Evolutionary conservation across 768 basidiomycete species (phyloP).

Genomic region (Auriscalpium microsporum): DNA sequence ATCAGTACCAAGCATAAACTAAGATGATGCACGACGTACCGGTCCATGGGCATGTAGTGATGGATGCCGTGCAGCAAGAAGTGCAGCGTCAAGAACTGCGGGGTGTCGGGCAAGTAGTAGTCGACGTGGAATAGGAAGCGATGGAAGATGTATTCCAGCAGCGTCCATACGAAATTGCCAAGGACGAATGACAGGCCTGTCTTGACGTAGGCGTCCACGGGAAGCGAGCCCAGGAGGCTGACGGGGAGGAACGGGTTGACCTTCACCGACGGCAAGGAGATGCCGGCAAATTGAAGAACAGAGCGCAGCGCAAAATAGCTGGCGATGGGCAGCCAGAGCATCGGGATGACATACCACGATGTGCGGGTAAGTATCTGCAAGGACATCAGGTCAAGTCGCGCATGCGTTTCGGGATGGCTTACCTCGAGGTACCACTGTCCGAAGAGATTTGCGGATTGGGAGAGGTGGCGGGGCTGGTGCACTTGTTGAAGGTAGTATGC

Average conservation of each 20-base stretch:
- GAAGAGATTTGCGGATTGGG: constrained; percentile 81
- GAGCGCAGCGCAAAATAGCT: constrained; percentile 74
- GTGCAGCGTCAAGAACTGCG: constrained; percentile 73
- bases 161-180: constrained; percentile 89
- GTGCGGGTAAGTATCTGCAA: constrained; percentile 71
- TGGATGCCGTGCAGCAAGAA: constrained; percentile 94
- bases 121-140: constrained; percentile 98
- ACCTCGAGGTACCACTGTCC: constrained; percentile 78
- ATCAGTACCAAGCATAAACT: no score
- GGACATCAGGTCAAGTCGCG: no score
- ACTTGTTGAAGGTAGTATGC: constrained; percentile 94
- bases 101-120: constrained; percentile 73
- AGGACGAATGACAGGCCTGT: constrained; percentile 62
- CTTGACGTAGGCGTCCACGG: constrained; percentile 43
- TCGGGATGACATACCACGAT: constrained; percentile 88
- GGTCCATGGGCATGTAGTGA: constrained; percentile 96
- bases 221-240: constrained; percentile 36
- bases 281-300: constrained; percentile 61
- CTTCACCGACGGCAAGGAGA: constrained; percentile 57
- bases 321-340: constrained; percentile 86
- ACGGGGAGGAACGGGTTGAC: constrained; percentile 49
- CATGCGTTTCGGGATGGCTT: constrained; percentile 8
- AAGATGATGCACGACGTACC: constrained; percentile 33
- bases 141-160: constrained; percentile 88
- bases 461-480: constrained; percentile 88